Percentiles rank a stretch among this genome's conserved stretches.
Conservation (phyloP, 2,329 filamentous ascomycete species). For the Fusarium transvaalense region DNA sequence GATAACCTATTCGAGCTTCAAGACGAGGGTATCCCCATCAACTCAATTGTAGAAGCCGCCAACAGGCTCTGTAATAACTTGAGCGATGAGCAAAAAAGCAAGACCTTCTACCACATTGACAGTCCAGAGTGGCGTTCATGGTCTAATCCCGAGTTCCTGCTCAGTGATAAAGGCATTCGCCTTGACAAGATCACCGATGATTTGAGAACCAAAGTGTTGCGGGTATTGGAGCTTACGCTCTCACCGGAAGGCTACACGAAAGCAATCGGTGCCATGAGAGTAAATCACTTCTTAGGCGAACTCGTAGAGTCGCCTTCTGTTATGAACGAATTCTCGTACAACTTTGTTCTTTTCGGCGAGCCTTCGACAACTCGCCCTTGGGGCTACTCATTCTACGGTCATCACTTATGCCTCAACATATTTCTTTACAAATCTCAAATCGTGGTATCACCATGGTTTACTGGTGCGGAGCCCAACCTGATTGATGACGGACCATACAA, state of each 20-base stretch:
- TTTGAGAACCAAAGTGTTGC: neutral
- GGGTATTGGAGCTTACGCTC: constrained; percentile 60
- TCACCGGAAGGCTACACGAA: constrained; percentile 80
- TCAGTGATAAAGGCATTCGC: constrained; percentile 76
- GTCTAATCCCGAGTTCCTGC: constrained; percentile 79
- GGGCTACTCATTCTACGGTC: constrained; percentile 82
- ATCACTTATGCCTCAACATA: constrained; percentile 80
- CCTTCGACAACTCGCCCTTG: constrained; percentile 70
- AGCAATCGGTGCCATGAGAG: constrained; percentile 75
- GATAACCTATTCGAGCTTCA: constrained; percentile 68
- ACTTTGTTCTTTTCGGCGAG: constrained; percentile 77
- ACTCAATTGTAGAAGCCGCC: constrained; percentile 65
- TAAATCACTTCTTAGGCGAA: constrained; percentile 81
- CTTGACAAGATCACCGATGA: constrained; percentile 67
- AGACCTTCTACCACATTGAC: constrained; percentile 68
- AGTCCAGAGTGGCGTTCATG: constrained; percentile 78
- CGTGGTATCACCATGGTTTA: constrained; percentile 80
- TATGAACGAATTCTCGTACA: constrained; percentile 82
- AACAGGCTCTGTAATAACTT: constrained; percentile 36
- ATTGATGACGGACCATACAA: constrained; percentile 74
- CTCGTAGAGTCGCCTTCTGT: constrained; percentile 71
- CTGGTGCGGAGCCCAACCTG: constrained; percentile 81
- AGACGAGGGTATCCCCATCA: constrained; percentile 73
- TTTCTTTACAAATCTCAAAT: constrained; percentile 76
- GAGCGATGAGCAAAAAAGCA: neutral